Percentiles rank a stretch among this genome's conserved stretches.
Conservation (phyloP, 495 filamentous ascomycete species). For the Daldinia bambusicola region DNA sequence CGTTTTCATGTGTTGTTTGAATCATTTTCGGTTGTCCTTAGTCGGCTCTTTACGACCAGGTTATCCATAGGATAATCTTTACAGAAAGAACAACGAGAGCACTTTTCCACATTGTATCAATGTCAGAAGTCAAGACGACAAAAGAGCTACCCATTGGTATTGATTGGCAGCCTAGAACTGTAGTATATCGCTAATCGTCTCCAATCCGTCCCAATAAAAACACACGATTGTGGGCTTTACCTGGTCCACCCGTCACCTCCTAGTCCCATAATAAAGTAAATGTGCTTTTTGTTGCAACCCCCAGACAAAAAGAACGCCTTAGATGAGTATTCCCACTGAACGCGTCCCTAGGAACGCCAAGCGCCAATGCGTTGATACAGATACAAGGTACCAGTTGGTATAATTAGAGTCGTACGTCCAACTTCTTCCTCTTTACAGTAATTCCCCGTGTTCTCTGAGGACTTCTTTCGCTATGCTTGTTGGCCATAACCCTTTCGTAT, state of each 20-base stretch:
- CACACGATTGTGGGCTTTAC: slow-evolving; percentile 16
- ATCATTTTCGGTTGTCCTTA: no score
- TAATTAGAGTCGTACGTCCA: slow-evolving; percentile 20
- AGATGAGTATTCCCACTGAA: slow-evolving; percentile 27
- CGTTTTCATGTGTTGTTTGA: no score
- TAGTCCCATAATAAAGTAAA: slow-evolving; percentile 5
- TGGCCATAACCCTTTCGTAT: background rate
- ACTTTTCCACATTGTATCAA: background rate
- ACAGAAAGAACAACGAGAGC: background rate
- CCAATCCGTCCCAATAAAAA: slow-evolving; percentile 8
- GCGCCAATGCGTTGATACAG: slow-evolving; percentile 23
- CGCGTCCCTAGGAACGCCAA: slow-evolving; percentile 29
- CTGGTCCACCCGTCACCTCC: slow-evolving; percentile 3
- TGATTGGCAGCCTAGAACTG: slow-evolving; percentile 10
- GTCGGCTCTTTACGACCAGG: no score
- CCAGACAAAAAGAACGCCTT: slow-evolving; percentile 26
- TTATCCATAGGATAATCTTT: no score
- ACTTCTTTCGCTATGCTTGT: background rate
- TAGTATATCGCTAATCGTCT: slow-evolving; percentile 32
- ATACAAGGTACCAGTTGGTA: slow-evolving; percentile 28
- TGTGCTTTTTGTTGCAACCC: slow-evolving; percentile 8
- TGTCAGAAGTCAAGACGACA: background rate
- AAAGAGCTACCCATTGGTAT: background rate
- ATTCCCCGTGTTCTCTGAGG: background rate
- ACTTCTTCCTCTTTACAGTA: slow-evolving; percentile 4